These are phyloP conservation scores for Ceratocystis cubensis DNA, from an alignment of 2,329 filamentous ascomycete genomes.

Conservation along the genomic window DNA sequence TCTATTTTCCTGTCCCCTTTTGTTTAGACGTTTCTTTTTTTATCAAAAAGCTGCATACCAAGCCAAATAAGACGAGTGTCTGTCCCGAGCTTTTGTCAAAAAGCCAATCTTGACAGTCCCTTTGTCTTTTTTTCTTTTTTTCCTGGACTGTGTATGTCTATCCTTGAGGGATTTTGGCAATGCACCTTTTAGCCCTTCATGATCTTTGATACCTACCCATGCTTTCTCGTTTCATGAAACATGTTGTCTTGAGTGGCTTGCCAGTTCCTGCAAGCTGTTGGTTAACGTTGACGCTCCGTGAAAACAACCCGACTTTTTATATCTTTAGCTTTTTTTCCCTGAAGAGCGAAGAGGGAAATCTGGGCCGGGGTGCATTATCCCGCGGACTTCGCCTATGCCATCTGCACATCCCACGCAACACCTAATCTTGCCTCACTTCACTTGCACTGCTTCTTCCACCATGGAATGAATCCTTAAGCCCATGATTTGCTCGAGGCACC, in stretches of 20 bases:
- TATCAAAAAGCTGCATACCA: not conserved
- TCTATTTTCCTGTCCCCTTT: not conserved
- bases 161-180: not conserved
- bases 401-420: not conserved
- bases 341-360: not conserved
- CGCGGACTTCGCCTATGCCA: not conserved
- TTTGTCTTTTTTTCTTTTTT: not conserved
- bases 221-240: not conserved
- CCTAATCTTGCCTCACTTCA: not conserved
- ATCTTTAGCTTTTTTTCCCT: not conserved
- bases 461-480: not conserved
- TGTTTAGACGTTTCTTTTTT: not conserved
- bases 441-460: not conserved
- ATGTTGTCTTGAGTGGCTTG: conserved; percentile 7
- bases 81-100: not conserved
- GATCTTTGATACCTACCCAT: not conserved
- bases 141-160: not conserved
- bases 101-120: not conserved
- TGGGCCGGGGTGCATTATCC: not conserved
- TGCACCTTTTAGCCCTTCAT: not conserved
- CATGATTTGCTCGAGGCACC: not conserved
- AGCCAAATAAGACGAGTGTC: not conserved
- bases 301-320: not conserved
- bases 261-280: not conserved
- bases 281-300: not conserved